phyloP scores from a whole-genome alignment of 2,329 filamentous ascomycete species.

The Diplodia mutila region DNA sequence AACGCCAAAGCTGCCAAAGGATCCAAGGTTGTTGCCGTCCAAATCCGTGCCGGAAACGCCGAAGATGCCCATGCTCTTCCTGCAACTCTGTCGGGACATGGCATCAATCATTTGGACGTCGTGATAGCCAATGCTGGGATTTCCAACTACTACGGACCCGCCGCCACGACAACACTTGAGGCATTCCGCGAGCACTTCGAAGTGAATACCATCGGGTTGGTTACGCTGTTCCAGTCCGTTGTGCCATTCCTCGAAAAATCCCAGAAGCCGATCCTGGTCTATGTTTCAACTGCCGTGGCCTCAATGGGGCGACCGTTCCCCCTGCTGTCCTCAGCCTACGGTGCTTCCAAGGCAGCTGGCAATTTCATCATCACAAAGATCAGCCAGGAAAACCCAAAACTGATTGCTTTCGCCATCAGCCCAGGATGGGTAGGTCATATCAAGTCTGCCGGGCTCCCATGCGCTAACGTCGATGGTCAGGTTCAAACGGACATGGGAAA shows the following conservation, averaged over 20 bases:
- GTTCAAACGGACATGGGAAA: conserved; percentile 34
- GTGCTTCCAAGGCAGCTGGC: conserved; percentile 26
- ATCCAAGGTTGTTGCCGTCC: conserved; percentile 7
- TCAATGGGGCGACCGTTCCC: neutral
- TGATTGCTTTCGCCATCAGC: conserved; percentile 16
- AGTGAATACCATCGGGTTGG: conserved; percentile 46
- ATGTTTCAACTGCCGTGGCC: neutral
- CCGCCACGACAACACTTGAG: neutral
- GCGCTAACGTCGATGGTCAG: neutral
- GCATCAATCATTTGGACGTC: conserved; percentile 2
- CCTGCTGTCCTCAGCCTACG: conserved; percentile 25
- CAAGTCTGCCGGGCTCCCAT: neutral
- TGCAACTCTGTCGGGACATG: neutral
- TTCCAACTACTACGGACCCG: conserved; percentile 8
- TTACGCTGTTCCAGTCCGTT: conserved; percentile 40
- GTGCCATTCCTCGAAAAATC: conserved; percentile 40
- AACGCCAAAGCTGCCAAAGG: conserved; percentile 14
- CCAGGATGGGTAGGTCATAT: conserved; percentile 29
- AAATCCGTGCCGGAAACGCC: neutral
- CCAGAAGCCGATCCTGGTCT: neutral
- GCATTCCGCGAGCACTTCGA: conserved; percentile 16
- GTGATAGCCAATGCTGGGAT: conserved; percentile 12
- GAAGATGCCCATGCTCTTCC: conserved; percentile 4
- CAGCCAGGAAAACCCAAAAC: conserved; percentile 25
- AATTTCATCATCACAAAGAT: conserved; percentile 26